A percentile compares a stretch with the other conserved stretches of the same genome.
These are phyloP conservation scores for Aquilaria yunnanensis DNA, from an alignment of 345 rosid genomes.

Conservation along the genomic window DNA sequence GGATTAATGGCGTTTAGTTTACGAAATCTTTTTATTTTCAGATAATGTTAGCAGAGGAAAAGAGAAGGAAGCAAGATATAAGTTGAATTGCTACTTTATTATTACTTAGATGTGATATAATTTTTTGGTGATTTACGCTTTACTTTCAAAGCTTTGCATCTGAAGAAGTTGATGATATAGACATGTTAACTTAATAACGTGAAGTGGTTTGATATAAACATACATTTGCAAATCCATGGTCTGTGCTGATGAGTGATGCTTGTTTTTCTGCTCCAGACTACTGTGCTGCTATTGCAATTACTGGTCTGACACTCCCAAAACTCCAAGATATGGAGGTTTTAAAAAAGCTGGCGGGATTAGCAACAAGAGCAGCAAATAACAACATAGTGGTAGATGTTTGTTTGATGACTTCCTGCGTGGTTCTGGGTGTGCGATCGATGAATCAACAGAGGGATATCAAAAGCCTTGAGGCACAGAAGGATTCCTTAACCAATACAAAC, in stretches of 20 bases:
- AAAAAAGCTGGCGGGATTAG: constrained; percentile 30
- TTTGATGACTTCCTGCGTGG: constrained; percentile 44
- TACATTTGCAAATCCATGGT: neutral
- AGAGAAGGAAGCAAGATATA: no score
- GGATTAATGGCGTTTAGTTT: no score
- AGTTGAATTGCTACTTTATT: no score
- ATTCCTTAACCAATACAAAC: constrained; percentile 45
- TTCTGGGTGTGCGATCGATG: constrained; percentile 50
- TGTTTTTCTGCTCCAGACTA: neutral
- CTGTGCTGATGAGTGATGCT: neutral
- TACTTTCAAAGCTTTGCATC: neutral
- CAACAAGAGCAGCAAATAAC: constrained; percentile 45
- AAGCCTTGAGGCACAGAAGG: constrained; percentile 50
- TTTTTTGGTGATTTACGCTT: no score
- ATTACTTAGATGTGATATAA: no score
- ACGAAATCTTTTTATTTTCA: no score
- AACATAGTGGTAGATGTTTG: constrained; percentile 51
- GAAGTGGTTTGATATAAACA: neutral
- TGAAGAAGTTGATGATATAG: neutral
- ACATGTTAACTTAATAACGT: neutral
- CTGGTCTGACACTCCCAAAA: neutral
- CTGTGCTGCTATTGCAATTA: no score
- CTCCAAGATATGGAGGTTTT: constrained; percentile 25
- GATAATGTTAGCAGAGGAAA: no score
- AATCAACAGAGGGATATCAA: constrained; percentile 55